A percentile compares a stretch with the other conserved stretches of the same genome.
phyloP scores from a whole-genome alignment of 2,329 filamentous ascomycete species.

The Arthrobotrys iridis region DNA sequence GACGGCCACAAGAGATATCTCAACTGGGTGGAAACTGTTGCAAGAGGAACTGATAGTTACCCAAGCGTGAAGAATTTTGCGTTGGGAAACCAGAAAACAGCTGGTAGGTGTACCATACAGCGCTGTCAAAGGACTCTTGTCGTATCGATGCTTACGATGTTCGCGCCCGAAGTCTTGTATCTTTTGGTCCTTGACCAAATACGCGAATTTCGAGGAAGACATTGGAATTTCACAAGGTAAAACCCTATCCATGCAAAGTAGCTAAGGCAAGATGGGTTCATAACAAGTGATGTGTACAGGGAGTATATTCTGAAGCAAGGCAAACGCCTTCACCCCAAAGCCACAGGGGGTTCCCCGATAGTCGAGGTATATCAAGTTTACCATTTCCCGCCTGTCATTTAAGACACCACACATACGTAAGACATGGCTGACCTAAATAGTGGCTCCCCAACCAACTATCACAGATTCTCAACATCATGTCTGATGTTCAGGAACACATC shows the following conservation, averaged over 20 bases:
- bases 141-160: background rate
- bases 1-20: slow-evolving; percentile 89
- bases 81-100: slow-evolving; percentile 60
- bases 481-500: slow-evolving; percentile 66
- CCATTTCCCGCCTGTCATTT: too few species aligned
- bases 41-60: slow-evolving; percentile 56
- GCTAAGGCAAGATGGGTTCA: background rate
- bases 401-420: too few species aligned
- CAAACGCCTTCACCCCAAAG: slow-evolving; percentile 77
- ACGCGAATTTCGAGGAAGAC: slow-evolving; percentile 81
- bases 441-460: slow-evolving; percentile 84
- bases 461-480: slow-evolving; percentile 78
- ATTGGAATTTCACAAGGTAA: slow-evolving; percentile 78
- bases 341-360: slow-evolving; percentile 82
- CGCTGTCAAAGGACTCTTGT: background rate
- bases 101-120: slow-evolving; percentile 36
- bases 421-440: slow-evolving; percentile 56
- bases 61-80: slow-evolving; percentile 71
- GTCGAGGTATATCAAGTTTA: slow-evolving; percentile 67
- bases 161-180: slow-evolving; percentile 64
- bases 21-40: slow-evolving; percentile 69
- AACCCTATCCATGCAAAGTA: background rate
- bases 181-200: slow-evolving; percentile 76
- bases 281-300: slow-evolving; percentile 60
- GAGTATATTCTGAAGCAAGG: slow-evolving; percentile 79